Conservation (phyloP, 2,329 filamentous ascomycete species). For the Aspergillus sp. region DNA sequence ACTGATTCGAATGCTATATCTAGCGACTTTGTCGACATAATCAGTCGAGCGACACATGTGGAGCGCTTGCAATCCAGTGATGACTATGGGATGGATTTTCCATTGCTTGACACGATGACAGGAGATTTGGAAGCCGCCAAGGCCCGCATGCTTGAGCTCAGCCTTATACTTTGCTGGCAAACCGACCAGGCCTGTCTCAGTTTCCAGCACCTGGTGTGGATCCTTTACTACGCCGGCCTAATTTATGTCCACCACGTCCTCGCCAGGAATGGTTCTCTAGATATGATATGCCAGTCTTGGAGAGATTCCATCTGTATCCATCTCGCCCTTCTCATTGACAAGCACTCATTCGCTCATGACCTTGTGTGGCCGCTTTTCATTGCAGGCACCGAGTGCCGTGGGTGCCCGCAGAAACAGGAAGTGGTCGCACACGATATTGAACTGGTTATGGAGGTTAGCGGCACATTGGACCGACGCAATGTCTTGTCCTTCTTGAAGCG, state of each 20-base stretch:
- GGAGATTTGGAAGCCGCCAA: slow-evolving; percentile 16
- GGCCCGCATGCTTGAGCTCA: slow-evolving; percentile 16
- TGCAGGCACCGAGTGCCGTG: slow-evolving; percentile 26
- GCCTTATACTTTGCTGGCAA: slow-evolving; percentile 21
- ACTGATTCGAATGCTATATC: slow-evolving; percentile 24
- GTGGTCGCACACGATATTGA: slow-evolving; percentile 11
- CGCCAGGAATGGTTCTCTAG: slow-evolving; percentile 5
- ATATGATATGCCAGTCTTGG: neutral
- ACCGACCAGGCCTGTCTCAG: slow-evolving; percentile 15
- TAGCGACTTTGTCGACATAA: slow-evolving; percentile 27
- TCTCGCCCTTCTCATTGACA: slow-evolving; percentile 10
- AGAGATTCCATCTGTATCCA: slow-evolving; percentile 14
- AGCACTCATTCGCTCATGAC: slow-evolving; percentile 25
- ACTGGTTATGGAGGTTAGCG: slow-evolving; percentile 15
- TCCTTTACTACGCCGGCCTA: slow-evolving; percentile 31
- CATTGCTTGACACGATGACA: slow-evolving; percentile 5
- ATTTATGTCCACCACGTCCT: slow-evolving; percentile 29
- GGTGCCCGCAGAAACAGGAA: slow-evolving; percentile 1
- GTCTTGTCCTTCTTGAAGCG: slow-evolving; percentile 15
- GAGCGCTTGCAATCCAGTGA: slow-evolving; percentile 22
- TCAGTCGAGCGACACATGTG: slow-evolving; percentile 26
- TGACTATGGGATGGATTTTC: neutral
- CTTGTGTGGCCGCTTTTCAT: slow-evolving; percentile 33
- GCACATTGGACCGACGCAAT: slow-evolving; percentile 15
- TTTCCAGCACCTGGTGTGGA: slow-evolving; percentile 25